Evolutionary conservation across 371 early-diverging fungal species (phyloP), one percentile per base, ranked within the genome.

Genomic region (Blastocladiella emersonii): DNA sequence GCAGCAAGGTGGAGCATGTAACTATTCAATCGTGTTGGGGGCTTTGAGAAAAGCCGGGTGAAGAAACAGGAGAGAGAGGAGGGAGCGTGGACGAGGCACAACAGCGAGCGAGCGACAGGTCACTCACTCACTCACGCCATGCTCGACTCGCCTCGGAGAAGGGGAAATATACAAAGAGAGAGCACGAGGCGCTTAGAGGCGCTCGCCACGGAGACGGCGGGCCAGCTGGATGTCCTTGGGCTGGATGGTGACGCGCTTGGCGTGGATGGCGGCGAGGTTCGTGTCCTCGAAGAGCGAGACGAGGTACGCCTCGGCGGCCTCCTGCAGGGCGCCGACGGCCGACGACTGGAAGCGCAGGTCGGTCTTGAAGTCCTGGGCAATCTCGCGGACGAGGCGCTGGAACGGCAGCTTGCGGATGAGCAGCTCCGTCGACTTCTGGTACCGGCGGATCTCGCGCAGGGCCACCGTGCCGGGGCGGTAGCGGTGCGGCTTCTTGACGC

Each of bases 171-270:
- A 17, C 41, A 41, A 41, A 41, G 1, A 21, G 19, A 13, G 19
- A 41, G 3, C 19, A 41, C 41, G 41, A 41, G 41, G 34, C 56
- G 39, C 70, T 85, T 86, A 88, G 66, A n/a, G 78, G 72, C 90
- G 86, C 77, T 92, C 91, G 68, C 91, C 93, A 75, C 93, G 89
- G 70, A 98, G 88, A 78, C 94, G 89, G 70, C 89, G 85, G 70
- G 97, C 98, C 69, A 99, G 83, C 77, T 96, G 93, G 71, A 99
- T 91, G 81, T 99, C 99, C 85, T 94, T 95, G 73, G 94, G 93
- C 83, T 95, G 93, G 79, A 99, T 97, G 77, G 99, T 99, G 72
- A 99, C 98, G 78, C 99, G 90, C 86, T 96, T 96, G 75, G 97
- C 98, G 83, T 99, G 99, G 80, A 95, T 95, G 72, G 98, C 98